Base-by-base conservation (phyloP, 352 stramenopile species). In the Pythium dissimile region DNA sequence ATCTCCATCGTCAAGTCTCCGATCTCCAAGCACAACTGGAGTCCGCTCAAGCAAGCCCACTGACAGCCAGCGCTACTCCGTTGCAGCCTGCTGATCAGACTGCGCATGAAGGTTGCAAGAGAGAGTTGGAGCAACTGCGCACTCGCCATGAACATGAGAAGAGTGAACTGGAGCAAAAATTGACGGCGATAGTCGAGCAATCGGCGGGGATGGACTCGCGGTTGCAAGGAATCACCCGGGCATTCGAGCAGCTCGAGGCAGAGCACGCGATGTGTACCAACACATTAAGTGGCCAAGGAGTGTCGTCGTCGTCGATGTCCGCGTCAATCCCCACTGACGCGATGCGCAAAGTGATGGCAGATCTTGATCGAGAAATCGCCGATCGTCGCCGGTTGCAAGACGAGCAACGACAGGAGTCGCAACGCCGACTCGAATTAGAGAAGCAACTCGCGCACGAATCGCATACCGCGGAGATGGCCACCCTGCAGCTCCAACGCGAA, bases 181-280 rank as follows among this genome's bases (percentile, higher is more conserved):
- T 77, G 30, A 53, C 35, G 13, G 62, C 73, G 26, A 64, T 57
- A 15, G n/a, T n/a, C n/a, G 57, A 71, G 18, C 65, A 70, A 18
- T 63, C 64, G 1, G n/a, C 56, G 1, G 69, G 73, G 23, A 59
- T 75, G 45, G 73, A 86, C 45, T 68, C 64, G 28, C 72, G 71
- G 0, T 42, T 85, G 27, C 71, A 77, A 52, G 77, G 71, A 9
- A 62, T 88, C 7, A 69, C 62, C 5, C 66, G 75, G 58, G 73
- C 73, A 1, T 79, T 83, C 59, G 70, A 83, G 32, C 65, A 84
- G 21, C 64, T 86, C 12, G 77, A 86, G 57, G 51, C 44, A 32
- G 75, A 84, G 3, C 71, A 83, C 32, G 50, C 70, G 27, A 51
- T 66, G 48, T 66, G 64, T 23, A 21, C 9, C 18, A 10, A 46